Evolutionary conservation across 768 basidiomycete genomes (phyloP).

Genomic region (Rhizopogon vesiculosus): DNA sequence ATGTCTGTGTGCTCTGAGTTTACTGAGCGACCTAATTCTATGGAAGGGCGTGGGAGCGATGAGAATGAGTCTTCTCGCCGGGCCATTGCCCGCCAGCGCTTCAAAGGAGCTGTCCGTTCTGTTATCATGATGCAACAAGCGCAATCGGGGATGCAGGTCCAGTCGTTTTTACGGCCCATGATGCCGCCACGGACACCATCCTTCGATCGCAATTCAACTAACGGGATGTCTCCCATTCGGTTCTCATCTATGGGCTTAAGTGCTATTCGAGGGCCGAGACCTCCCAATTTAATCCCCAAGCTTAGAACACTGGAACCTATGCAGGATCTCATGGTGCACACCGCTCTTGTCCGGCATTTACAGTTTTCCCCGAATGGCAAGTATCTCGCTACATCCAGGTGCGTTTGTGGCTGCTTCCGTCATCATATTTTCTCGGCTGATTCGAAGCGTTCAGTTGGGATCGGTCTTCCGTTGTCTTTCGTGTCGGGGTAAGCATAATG

Average conservation of each 20-base stretch:
- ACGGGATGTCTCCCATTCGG: slow-evolving; percentile 26
- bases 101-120: slow-evolving; percentile 39
- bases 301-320: slow-evolving; percentile 34
- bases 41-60: slow-evolving; percentile 20
- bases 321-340: slow-evolving; percentile 40
- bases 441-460: slow-evolving; percentile 36
- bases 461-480: slow-evolving; percentile 45
- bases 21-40: slow-evolving; percentile 22
- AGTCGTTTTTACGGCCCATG: slow-evolving; percentile 18
- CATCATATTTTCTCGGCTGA: slow-evolving; percentile 4
- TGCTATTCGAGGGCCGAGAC: slow-evolving; percentile 35
- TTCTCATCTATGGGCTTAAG: slow-evolving; percentile 28
- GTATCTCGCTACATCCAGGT: slow-evolving; percentile 51
- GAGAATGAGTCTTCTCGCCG: slow-evolving; percentile 21
- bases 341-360: slow-evolving; percentile 47
- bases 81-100: slow-evolving; percentile 30
- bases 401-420: slow-evolving; percentile 6
- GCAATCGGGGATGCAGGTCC: not conserved
- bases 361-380: slow-evolving; percentile 54
- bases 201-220: slow-evolving; percentile 23
- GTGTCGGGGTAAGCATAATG: slow-evolving; percentile 35
- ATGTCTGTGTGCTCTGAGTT: slow-evolving; percentile 20
- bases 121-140: slow-evolving; percentile 37
- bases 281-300: slow-evolving; percentile 36
- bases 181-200: slow-evolving; percentile 26